Evolutionary conservation across 306 rosid species (phyloP), one percentile per base, ranked within the genome.

Genomic region (Abrus pulchellus): DNA sequence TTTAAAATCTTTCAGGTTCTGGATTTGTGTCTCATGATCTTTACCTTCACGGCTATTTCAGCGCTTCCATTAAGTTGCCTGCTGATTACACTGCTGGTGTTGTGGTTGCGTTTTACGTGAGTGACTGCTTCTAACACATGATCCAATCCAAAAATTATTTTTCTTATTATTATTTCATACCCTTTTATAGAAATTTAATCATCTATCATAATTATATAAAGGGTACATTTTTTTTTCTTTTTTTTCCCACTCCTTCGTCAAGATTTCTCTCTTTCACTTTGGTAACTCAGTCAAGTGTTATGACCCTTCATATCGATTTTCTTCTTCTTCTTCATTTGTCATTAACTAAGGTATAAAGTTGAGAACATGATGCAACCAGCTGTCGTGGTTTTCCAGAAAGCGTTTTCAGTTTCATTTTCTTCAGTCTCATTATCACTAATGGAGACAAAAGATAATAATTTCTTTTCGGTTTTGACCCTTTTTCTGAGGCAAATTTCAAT

Each of bases 1-100:
- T 55, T 5, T 27, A 44, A 0, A 41, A 30, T 74, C n/a, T 72
- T 83, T 3, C 90, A 94, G 99, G 99, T 14, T 93, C 99, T 84
- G 99, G 99, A 82, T 94, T 94, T 87, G 95, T 87, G 34, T 91
- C 99, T 76, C 99, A 94, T 74, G 99, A 94, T 78, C 87, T 94
- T 79, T 94, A 91, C 78, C 92, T 86, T 71, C 94, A 93, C 45
- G 99, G 99, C 38, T 91, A 87, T 83, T 93, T 93, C 87, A 89
- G 99, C 86, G 99, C 97, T 78, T 90, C 95, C 0, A 90, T 94
- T 78, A 93, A 94, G 93, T 75, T 94, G 83, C 99, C 99, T 8
- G 55, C 92, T 82, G 99, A 94, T 85, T 94, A 94, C 44, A 90
- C 99, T 70, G 99, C 99, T 48, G 99, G 99, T 49, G 95, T 93